Conservation (phyloP, 2,329 filamentous ascomycete genomes). For the Ophiostoma novo-ulmi region DNA sequence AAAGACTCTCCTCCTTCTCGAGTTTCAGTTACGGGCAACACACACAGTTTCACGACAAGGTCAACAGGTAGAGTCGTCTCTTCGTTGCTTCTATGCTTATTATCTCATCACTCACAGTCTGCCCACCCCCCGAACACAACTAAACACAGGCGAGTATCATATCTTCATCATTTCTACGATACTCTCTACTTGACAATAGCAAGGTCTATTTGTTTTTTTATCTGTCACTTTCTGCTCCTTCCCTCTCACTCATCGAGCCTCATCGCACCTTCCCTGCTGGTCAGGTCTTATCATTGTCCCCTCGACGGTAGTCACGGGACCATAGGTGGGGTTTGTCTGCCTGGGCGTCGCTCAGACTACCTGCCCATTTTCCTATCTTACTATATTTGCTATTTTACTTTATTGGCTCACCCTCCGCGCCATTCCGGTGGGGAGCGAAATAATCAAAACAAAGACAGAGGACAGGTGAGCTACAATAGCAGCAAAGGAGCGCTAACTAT, state of each 20-base stretch:
- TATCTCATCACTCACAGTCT: not conserved
- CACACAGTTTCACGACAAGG: not conserved
- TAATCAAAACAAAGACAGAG: not conserved
- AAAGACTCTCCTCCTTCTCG: not conserved
- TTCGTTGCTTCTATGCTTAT: not conserved
- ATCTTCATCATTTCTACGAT: not conserved
- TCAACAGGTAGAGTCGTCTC: not conserved
- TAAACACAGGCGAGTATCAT: not conserved
- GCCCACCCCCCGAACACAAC: not conserved
- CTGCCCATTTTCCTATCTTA: not conserved
- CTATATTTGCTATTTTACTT: not conserved
- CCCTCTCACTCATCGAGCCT: not conserved
- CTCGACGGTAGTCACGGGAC: not conserved
- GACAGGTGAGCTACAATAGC: too few relatives aligned
- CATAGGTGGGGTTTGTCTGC: not conserved
- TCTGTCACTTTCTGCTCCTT: not conserved
- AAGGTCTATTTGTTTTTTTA: not conserved
- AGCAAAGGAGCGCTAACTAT: too few relatives aligned
- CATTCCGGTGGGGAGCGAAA: not conserved
- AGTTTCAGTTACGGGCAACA: not conserved
- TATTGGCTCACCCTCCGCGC: not conserved
- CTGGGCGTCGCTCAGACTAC: not conserved
- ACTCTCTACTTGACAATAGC: not conserved
- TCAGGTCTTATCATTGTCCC: too few relatives aligned
- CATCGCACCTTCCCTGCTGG: not conserved